Percentiles rank a stretch among this genome's conserved stretches.
Conservation (phyloP, 2,329 filamentous ascomycete genomes). For the Penicillium brasilianum region DNA sequence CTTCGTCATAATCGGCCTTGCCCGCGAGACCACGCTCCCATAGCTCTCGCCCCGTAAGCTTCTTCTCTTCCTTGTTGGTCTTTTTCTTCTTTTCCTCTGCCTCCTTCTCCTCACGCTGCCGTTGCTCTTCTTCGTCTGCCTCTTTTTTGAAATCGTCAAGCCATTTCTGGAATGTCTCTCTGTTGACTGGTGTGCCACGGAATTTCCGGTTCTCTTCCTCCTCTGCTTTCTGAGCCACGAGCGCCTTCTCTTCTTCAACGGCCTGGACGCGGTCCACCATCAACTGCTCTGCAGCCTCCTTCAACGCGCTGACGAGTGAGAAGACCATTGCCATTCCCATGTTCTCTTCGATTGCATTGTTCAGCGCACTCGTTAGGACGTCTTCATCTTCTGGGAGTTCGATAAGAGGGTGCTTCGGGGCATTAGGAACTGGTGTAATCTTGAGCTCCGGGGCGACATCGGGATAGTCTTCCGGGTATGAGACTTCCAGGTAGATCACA, state of each 20-base stretch:
- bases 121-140: slow-evolving; percentile 73
- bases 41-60: slow-evolving; percentile 73
- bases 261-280: slow-evolving; percentile 74
- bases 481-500: slow-evolving; percentile 79
- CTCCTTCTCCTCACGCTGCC: slow-evolving; percentile 73
- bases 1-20: slow-evolving; percentile 69
- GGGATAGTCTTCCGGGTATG: slow-evolving; percentile 89
- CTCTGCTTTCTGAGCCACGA: slow-evolving; percentile 66
- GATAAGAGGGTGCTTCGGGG: slow-evolving; percentile 72
- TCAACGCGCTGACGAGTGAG: slow-evolving; percentile 82
- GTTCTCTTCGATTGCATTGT: slow-evolving; percentile 84
- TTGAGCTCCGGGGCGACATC: slow-evolving; percentile 85
- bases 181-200: slow-evolving; percentile 85
- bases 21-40: slow-evolving; percentile 76
- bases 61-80: slow-evolving; percentile 64
- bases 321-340: slow-evolving; percentile 98
- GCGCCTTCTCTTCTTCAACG: slow-evolving; percentile 59
- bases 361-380: slow-evolving; percentile 70
- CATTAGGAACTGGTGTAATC: slow-evolving; percentile 73
- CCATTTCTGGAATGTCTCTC: slow-evolving; percentile 85
- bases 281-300: slow-evolving; percentile 87
- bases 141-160: slow-evolving; percentile 76
- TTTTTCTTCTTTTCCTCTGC: slow-evolving; percentile 83
- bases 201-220: slow-evolving; percentile 97
- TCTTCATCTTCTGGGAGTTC: slow-evolving; percentile 80